These are phyloP conservation scores for Trametes versicolor DNA, from an alignment of 1,284 basidiomycete genomes.

Conservation along the genomic window DNA sequence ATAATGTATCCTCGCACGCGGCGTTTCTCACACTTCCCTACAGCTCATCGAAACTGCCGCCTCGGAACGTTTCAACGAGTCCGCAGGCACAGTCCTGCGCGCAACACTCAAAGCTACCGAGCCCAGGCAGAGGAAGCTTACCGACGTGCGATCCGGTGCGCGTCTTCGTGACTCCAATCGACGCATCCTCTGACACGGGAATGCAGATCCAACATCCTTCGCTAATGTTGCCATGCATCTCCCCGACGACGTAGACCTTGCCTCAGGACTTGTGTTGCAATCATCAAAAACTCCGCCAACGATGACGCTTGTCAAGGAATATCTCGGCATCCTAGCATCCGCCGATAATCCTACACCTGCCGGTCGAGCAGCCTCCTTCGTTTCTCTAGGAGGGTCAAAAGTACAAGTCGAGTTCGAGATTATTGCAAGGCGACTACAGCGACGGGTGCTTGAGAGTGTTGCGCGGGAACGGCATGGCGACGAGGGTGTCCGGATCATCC, in stretches of 20 bases:
- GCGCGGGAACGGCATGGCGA: constrained; percentile 89
- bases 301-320: constrained; percentile 75
- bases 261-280: constrained; percentile 61
- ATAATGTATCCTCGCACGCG: too few relatives aligned
- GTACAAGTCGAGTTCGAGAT: constrained; percentile 86
- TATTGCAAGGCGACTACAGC: constrained; percentile 76
- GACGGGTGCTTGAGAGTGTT: constrained; percentile 81
- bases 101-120: constrained; percentile 79
- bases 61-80: constrained; percentile 80
- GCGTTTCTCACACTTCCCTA: constrained; percentile 4
- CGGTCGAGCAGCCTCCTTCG: constrained; percentile 72
- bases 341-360: constrained; percentile 83
- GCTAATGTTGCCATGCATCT: constrained; percentile 69
- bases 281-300: constrained; percentile 67
- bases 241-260: constrained; percentile 66
- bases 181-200: neutral
- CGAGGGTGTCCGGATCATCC: constrained; percentile 86
- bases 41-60: constrained; percentile 83
- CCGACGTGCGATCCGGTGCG: constrained; percentile 73
- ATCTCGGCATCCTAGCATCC: constrained; percentile 77
- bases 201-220: constrained; percentile 68
- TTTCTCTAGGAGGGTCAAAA: constrained; percentile 76
- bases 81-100: constrained; percentile 76
- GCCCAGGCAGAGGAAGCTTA: constrained; percentile 65
- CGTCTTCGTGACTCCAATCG: neutral